phyloP scores from a whole-genome alignment of 1,284 basidiomycete species.

The Pascua guehoae region DNA sequence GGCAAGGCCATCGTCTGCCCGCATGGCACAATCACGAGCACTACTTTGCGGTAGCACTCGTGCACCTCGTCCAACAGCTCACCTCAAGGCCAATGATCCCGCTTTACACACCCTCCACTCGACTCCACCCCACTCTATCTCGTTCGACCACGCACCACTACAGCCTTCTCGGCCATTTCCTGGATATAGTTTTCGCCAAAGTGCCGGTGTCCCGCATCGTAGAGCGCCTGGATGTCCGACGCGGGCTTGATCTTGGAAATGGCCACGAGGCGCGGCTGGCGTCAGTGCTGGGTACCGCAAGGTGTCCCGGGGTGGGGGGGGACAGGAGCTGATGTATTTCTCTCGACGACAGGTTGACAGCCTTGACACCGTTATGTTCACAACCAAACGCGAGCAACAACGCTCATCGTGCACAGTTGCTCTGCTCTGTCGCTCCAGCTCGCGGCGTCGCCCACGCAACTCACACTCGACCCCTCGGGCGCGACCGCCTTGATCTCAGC shows the following conservation, averaged over 20 bases:
- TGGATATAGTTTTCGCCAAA: conserved; percentile 99
- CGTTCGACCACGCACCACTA: conserved; percentile 62
- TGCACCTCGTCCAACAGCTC: neutral
- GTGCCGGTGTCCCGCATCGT: conserved; percentile 73
- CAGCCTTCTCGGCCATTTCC: conserved; percentile 86
- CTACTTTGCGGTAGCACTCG: too few relatives aligned
- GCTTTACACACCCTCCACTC: too few relatives aligned
- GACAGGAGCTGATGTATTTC: too few relatives aligned
- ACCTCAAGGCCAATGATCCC: neutral
- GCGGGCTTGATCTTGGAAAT: conserved; percentile 94
- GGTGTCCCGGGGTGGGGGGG: too few relatives aligned
- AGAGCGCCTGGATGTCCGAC: conserved; percentile 78
- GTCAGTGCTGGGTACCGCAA: neutral
- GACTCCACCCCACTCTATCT: neutral
- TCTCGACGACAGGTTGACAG: too few relatives aligned
- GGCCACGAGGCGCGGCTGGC: conserved; percentile 64
- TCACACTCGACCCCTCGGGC: conserved; percentile 4
- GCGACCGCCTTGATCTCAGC: conserved; percentile 31
- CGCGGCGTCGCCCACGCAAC: conserved; percentile 1
- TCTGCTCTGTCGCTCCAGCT: too few relatives aligned
- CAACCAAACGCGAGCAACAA: neutral
- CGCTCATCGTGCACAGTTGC: neutral
- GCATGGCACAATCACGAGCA: too few relatives aligned
- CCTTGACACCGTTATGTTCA: too few relatives aligned
- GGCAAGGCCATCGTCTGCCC: too few relatives aligned